phyloP scores from a whole-genome alignment of 768 basidiomycete genomes.

The Tricholoma furcatifolium region DNA sequence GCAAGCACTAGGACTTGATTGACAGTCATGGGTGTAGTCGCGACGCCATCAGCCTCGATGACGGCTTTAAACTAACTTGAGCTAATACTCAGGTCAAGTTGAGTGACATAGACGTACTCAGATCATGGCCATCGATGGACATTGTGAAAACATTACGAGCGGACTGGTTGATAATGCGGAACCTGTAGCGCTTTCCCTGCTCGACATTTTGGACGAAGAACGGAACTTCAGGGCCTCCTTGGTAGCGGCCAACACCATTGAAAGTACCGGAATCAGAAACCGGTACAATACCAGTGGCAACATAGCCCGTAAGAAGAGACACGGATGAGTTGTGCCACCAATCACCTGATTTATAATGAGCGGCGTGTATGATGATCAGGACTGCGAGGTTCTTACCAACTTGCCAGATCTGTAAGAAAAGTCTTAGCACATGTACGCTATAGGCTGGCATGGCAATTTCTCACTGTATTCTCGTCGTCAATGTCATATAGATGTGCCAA shows the following conservation, averaged over 20 bases:
- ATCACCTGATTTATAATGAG: slow-evolving; percentile 25
- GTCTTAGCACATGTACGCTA: background rate
- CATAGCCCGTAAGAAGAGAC: slow-evolving; percentile 26
- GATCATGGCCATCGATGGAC: slow-evolving; percentile 31
- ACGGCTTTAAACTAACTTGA: slow-evolving; percentile 15
- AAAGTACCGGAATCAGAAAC: slow-evolving; percentile 39
- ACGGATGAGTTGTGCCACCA: slow-evolving; percentile 36
- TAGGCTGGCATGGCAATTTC: background rate
- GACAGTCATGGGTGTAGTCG: slow-evolving; percentile 23
- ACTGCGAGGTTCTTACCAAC: slow-evolving; percentile 6
- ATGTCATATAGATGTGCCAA: slow-evolving; percentile 19
- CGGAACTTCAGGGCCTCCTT: slow-evolving; percentile 34
- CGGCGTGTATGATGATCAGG: background rate
- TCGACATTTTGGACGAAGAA: slow-evolving; percentile 29
- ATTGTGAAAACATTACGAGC: slow-evolving; percentile 41
- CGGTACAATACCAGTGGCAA: slow-evolving; percentile 24
- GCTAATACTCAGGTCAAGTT: too few relatives aligned
- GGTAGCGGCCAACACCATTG: slow-evolving; percentile 44
- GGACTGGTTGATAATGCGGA: slow-evolving; percentile 49
- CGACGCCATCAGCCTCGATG: slow-evolving; percentile 34
- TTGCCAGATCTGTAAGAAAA: slow-evolving; percentile 17
- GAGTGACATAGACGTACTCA: slow-evolving; percentile 13
- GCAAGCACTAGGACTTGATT: slow-evolving; percentile 37
- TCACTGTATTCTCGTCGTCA: slow-evolving; percentile 13
- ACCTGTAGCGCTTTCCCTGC: slow-evolving; percentile 44